Evolutionary conservation across 148 eudicot genomes (phyloP), one percentile per base, ranked within the genome.

Genomic region (Talinum fruticosum): DNA sequence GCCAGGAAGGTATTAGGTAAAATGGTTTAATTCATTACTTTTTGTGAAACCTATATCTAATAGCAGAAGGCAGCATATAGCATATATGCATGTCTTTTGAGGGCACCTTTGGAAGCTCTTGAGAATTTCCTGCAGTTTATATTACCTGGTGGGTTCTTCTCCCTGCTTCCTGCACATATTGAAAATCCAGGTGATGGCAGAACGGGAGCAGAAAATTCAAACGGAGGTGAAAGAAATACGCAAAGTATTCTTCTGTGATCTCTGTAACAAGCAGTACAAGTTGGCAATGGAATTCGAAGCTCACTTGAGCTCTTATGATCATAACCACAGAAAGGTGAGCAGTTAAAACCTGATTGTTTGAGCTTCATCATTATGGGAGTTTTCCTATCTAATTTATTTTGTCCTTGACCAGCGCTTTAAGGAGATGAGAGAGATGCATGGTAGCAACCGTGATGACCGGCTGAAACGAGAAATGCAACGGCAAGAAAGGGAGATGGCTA

Each of bases 81-180:
- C 91, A 82, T 88, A 84, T 94, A 94, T 94, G 96, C 82, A 74
- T 90, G 93, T 86, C 95, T 94, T 92, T 90, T 90, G 93, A 92
- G 81, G 92, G 90, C 89, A 92, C 84, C 89, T 92, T 89, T 91
- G 87, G 98, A 91, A 88, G 96, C 83, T 90, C 87, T 90, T 91
- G 97, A 91, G 94, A 93, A 91, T 91, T 94, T 90, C 93, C 82
- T 92, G 93, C 97, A 90, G 93, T 93, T 96, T 95, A 91, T 96
- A 93, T 96, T 96, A 87, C 94, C 97, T 89, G 99, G 97, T 91
- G 97, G 97, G 89, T 93, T 93, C 94, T 96, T 86, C 92, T 93
- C 94, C 97, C 94, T 89, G 89, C 99, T 93, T 90, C 93, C 86
- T 96, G 97, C 99, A 90, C 88, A 87, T 95, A 89, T 82, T 92